These are phyloP conservation scores for Termitomyces sp. DNA, from an alignment of 768 basidiomycete genomes.

Conservation along the genomic window DNA sequence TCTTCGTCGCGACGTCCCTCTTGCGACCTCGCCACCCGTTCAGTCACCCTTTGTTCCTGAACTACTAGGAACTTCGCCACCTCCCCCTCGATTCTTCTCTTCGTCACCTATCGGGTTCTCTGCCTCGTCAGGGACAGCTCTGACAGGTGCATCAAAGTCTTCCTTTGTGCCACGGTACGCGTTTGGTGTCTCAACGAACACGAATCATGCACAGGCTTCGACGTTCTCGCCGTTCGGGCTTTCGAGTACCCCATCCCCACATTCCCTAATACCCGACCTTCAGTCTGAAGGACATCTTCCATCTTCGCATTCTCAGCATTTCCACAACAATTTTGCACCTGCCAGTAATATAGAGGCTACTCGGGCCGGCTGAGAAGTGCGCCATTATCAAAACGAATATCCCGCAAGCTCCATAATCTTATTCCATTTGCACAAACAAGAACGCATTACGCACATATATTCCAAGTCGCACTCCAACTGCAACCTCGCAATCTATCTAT, in stretches of 20 bases:
- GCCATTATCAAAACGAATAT: slow-evolving; percentile 19
- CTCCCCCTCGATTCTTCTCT: slow-evolving; percentile 43
- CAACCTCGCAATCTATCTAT: slow-evolving; percentile 23
- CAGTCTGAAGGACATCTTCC: slow-evolving; percentile 26
- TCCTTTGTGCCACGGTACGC: slow-evolving; percentile 34
- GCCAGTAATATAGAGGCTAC: slow-evolving; percentile 43
- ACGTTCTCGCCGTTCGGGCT: slow-evolving; percentile 37
- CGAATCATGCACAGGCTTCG: slow-evolving; percentile 18
- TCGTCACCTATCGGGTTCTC: slow-evolving; percentile 28
- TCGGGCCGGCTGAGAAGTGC: slow-evolving; percentile 35
- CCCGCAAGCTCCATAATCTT: slow-evolving; percentile 19
- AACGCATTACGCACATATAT: slow-evolving; percentile 22
- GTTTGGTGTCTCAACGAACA: slow-evolving; percentile 22
- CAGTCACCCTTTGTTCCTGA: slow-evolving; percentile 23
- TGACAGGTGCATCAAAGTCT: slow-evolving; percentile 27
- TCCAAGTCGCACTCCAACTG: slow-evolving; percentile 20
- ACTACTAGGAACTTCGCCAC: slow-evolving; percentile 38
- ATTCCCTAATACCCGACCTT: slow-evolving; percentile 36
- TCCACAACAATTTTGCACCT: slow-evolving; percentile 29
- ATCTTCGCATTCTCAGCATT: slow-evolving; percentile 32
- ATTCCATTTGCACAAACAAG: slow-evolving; percentile 21
- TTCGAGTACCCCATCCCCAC: slow-evolving; percentile 23
- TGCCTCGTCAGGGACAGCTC: slow-evolving; percentile 20
- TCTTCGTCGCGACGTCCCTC: slow-evolving; percentile 18
- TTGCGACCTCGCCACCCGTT: slow-evolving; percentile 16